These are phyloP conservation scores for Ceratocystis destructans DNA, from an alignment of 2,329 filamentous ascomycete species.

Conservation along the genomic window DNA sequence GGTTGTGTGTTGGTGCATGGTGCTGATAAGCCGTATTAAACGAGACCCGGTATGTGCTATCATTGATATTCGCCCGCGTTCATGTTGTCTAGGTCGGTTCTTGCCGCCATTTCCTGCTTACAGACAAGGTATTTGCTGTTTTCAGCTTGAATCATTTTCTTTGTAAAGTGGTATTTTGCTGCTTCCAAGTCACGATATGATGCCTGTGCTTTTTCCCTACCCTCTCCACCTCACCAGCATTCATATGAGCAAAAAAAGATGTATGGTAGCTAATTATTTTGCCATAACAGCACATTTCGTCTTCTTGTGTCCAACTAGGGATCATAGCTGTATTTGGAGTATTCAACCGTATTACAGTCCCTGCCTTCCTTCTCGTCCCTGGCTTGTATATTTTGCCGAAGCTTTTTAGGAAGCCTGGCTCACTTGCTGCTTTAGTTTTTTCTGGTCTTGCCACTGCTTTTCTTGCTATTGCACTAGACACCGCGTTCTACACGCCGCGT, in stretches of 20 bases:
- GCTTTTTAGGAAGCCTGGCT: slow-evolving; percentile 60
- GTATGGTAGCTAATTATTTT: slow-evolving; percentile 21
- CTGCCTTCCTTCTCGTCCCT: slow-evolving; percentile 78
- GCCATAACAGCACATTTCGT: slow-evolving; percentile 55
- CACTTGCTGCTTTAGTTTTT: slow-evolving; percentile 48
- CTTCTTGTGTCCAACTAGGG: slow-evolving; percentile 65
- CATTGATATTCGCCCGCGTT: not conserved
- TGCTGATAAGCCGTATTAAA: slow-evolving; percentile 75
- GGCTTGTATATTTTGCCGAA: slow-evolving; percentile 72
- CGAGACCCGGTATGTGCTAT: slow-evolving; percentile 52
- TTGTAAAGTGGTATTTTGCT: not conserved
- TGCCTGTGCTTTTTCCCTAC: not conserved
- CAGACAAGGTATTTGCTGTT: not conserved
- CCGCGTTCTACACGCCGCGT: slow-evolving; percentile 59
- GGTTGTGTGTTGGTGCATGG: slow-evolving; percentile 82
- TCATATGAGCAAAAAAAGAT: not conserved
- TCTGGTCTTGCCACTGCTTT: slow-evolving; percentile 54
- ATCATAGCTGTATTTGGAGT: slow-evolving; percentile 71
- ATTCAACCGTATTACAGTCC: slow-evolving; percentile 96
- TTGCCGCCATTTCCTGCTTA: not conserved
- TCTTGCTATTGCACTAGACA: slow-evolving; percentile 70
- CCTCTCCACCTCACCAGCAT: not conserved
- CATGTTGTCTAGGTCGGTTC: not conserved
- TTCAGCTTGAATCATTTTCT: not conserved
- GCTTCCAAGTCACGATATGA: not conserved